Base-by-base conservation (phyloP, 495 filamentous ascomycete species). In the Xylaria sp. region DNA sequence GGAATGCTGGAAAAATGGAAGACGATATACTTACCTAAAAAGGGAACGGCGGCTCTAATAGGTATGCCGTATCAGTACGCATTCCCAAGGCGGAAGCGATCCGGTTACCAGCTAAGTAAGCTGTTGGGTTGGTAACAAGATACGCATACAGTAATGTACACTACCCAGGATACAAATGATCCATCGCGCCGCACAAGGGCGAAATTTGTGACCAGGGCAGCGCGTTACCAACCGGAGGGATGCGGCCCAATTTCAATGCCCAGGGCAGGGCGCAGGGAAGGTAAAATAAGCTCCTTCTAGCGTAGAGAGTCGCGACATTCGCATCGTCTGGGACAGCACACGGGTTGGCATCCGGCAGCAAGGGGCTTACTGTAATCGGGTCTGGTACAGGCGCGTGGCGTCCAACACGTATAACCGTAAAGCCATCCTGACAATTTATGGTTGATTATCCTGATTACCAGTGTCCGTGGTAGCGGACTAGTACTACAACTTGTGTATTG, bases 331-430 rank as follows among this genome's bases (percentile, higher is more conserved):
- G 44, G 19, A n/a, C 62, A 66, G 62, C 55, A 59, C 17, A 61
- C 67, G 67, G 67, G 57, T 53, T 37, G 52, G 44, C 26, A 61
- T 61, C 67, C 67, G 67, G 50, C 43, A 58, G 24, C 52, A 68
- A 68, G 66, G 66, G 67, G 55, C 41, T 69, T 69, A 62, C 52
- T 61, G 58, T 69, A 69, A 69, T 44, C 57, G 53, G 44, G 53
- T 5, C 14, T 17, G 19, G 14, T 17, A 21, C 26, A 19, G 6
- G n/a, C 35, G 53, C 29, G 26, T 69, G 17, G 53, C 24, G 52
- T 46, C n/a, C 48, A 67, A 67, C 35, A 48, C 53, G 62, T 33
- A 66, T 17, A 66, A 66, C 62, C 26, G 63, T 66, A 50, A 53
- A 21, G 29, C 46, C 19, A 35, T 52, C 46, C 64, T 67, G 46